These are phyloP conservation scores for Sistotremastrum suecicum DNA, from an alignment of 768 basidiomycete genomes.

Conservation along the genomic window DNA sequence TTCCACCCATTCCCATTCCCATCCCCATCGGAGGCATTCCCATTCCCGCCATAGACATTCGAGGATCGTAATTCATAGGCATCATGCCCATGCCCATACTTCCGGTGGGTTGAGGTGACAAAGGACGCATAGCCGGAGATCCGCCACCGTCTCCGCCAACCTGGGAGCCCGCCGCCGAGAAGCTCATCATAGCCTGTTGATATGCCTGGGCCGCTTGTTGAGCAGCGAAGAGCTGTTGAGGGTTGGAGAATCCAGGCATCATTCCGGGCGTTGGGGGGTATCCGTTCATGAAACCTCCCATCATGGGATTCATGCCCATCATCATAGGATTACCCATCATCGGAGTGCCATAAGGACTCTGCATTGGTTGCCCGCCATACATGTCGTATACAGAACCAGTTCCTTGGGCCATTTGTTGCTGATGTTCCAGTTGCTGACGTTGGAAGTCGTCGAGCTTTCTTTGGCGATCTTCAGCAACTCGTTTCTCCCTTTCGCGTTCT, in stretches of 20 bases:
- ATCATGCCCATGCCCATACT: conserved; percentile 44
- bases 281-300: conserved; percentile 22
- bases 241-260: conserved; percentile 34
- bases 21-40: conserved; percentile 55
- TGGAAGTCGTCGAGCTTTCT: conserved; percentile 87
- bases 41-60: conserved; percentile 61
- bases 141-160: conserved; percentile 44
- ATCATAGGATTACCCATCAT: conserved; percentile 66
- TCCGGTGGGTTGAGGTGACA: conserved; percentile 18
- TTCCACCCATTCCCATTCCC: conserved; percentile 17
- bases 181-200: conserved; percentile 80
- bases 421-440: conserved; percentile 79
- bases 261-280: conserved; percentile 27
- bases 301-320: conserved; percentile 38
- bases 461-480: conserved; percentile 84
- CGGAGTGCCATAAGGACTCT: conserved; percentile 37
- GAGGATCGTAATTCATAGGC: conserved; percentile 42
- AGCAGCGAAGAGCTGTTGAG: conserved; percentile 77
- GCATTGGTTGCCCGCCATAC: conserved; percentile 32
- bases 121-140: conserved; percentile 9
- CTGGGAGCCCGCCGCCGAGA: conserved; percentile 62
- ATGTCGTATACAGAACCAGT: conserved; percentile 39
- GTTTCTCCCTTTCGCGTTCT: conserved; percentile 86
- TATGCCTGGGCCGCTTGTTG: conserved; percentile 74
- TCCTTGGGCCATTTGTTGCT: conserved; percentile 50